phyloP scores from a whole-genome alignment of 371 early-diverging fungal genomes.

The Mucor plumbeus region DNA sequence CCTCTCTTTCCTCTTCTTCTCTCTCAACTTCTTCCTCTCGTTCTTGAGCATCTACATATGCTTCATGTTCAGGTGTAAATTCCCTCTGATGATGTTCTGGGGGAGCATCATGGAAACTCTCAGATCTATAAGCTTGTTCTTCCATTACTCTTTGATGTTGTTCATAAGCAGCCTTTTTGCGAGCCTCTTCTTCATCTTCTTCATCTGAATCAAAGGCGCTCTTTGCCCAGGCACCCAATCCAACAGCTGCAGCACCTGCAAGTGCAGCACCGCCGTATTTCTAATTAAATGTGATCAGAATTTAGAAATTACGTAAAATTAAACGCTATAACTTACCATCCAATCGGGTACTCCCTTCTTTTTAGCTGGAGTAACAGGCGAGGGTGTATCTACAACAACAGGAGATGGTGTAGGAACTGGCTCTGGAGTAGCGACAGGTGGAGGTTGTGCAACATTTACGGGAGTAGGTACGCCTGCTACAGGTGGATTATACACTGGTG shows the following conservation, averaged over 20 bases:
- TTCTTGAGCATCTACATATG: too few relatives aligned
- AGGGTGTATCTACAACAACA: conserved; percentile 3
- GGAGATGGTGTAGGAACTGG: conserved; percentile 8
- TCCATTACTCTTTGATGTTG: conserved; percentile 9
- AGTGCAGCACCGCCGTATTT: conserved; percentile 50
- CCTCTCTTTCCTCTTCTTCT: conserved; percentile 5
- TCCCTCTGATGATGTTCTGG: conserved; percentile 7
- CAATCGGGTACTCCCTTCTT: conserved; percentile 39
- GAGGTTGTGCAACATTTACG: too few relatives aligned
- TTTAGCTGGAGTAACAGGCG: conserved; percentile 20
- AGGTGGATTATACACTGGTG: conserved; percentile 21
- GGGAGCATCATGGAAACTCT: neutral
- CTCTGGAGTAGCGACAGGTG: neutral
- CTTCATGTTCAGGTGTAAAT: neutral
- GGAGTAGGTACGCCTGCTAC: neutral
- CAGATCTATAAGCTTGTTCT: conserved; percentile 7
- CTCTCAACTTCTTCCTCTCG: neutral
- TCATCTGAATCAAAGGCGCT: conserved; percentile 39
- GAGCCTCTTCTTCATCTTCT: conserved; percentile 17
- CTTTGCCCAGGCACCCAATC: conserved; percentile 39
- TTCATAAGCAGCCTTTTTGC: neutral
- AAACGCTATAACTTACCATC: conserved; percentile 34
- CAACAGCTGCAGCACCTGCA: conserved; percentile 49
- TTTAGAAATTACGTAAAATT: neutral
- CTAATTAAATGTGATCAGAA: conserved; percentile 16